Evolutionary conservation across 352 stramenopile species (phyloP).

Genomic region (Pythium chondricola): DNA sequence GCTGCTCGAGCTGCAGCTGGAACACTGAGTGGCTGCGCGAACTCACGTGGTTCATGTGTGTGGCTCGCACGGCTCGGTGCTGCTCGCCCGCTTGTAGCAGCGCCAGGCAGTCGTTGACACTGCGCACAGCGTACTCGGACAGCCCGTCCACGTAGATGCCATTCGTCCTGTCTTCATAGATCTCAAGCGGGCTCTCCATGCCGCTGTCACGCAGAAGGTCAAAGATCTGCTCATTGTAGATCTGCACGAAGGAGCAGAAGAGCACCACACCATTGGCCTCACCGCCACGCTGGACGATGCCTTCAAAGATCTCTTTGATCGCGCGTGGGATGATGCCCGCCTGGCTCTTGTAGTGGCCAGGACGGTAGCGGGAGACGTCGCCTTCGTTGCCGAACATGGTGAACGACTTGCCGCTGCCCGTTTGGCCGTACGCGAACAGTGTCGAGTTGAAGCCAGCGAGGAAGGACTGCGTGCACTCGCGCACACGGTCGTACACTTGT

Average conservation of each 20-base stretch:
- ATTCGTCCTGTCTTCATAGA: slow-evolving; percentile 80
- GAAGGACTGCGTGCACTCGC: slow-evolving; percentile 73
- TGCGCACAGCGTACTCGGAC: slow-evolving; percentile 86
- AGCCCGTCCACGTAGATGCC: slow-evolving; percentile 90
- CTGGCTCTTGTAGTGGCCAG: slow-evolving; percentile 72
- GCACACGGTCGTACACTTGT: slow-evolving; percentile 74
- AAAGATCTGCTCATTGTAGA: slow-evolving; percentile 92
- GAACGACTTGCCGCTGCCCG: slow-evolving; percentile 81
- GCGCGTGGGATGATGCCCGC: slow-evolving; percentile 85
- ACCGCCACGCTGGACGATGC: slow-evolving; percentile 52
- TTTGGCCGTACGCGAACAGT: slow-evolving; percentile 82
- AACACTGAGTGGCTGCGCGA: slow-evolving; percentile 89
- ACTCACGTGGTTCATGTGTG: slow-evolving; percentile 89
- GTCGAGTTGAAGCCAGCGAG: slow-evolving; percentile 81
- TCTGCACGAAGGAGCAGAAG: slow-evolving; percentile 85
- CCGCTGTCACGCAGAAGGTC: slow-evolving; percentile 81
- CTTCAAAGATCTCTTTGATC: slow-evolving; percentile 83
- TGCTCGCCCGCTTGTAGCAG: slow-evolving; percentile 81
- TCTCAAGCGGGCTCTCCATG: slow-evolving; percentile 69
- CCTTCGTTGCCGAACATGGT: slow-evolving; percentile 82
- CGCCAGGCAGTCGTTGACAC: slow-evolving; percentile 79
- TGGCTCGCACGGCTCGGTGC: slow-evolving; percentile 86
- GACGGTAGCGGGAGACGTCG: slow-evolving; percentile 61
- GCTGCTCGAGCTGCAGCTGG: slow-evolving; percentile 78
- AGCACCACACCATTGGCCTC: slow-evolving; percentile 34